Evolutionary conservation across 2,329 filamentous ascomycete genomes (phyloP), one percentile per base, ranked within the genome.

Genomic region (Penicillium freii): DNA sequence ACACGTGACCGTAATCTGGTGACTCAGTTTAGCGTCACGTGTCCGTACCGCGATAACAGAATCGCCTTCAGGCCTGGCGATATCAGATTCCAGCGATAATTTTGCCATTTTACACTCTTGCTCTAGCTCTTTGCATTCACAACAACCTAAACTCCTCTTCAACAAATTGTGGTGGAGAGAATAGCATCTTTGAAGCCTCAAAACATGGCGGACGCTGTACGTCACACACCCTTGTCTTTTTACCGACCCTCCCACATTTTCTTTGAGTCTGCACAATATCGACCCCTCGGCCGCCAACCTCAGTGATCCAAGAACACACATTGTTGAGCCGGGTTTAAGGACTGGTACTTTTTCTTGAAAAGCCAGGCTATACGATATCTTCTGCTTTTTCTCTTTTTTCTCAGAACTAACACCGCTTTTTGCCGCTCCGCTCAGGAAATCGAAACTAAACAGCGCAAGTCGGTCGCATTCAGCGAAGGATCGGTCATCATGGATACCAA

Each of bases 381-480:
- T 45, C 44, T 19, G 42, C 51, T 58, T 43, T 23, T 25, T 19
- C 34, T 49, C 40, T 50, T 59, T 52, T 56, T 55, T 45, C 51
- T 39, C 34, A 34, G 29, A 50, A 69, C 70, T 74, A 66, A 73
- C 73, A 58, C 64, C 48, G 57, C 56, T 43, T 62, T 60, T 66
- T 64, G 53, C 58, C 60, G 45, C 50, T 58, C 57, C 51, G 46
- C 57, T 55, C 60, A 80, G 78, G 76, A 79, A 70, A 73, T 77
- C 62, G 66, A 75, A 60, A 68, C 75, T 38, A 92, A 90, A 77
- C 86, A 88, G 71, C 89, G 92, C 79, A 96, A 97, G 80, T 95
- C 91, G 46, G 93, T 97, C 71, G 88, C 92, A 64, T 97, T 97
- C 77, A 92, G 88, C 74, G 90, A 94, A 77, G 90, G 91, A 71